Evolutionary conservation across 176 grass and related monocot species (phyloP).

Genomic region (Juncus inflexus): DNA sequence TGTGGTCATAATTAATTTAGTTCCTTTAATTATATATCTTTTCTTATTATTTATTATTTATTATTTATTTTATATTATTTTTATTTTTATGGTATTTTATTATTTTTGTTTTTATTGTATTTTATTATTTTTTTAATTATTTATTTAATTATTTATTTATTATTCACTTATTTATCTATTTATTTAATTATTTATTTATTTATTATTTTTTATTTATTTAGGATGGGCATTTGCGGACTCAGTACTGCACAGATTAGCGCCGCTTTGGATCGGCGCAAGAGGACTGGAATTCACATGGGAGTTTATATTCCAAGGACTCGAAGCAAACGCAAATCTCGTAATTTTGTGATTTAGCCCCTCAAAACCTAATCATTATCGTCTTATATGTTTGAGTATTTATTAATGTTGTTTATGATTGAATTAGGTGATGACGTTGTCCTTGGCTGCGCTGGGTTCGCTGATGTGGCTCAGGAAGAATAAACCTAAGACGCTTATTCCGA

Average conservation of each 20-base stretch:
- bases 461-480: constrained; percentile 99
- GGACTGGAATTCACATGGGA: constrained; percentile 98
- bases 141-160: neutral
- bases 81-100: too few relatives aligned
- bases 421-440: constrained; percentile 90
- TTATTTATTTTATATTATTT: too few relatives aligned
- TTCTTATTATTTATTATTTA: too few relatives aligned
- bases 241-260: constrained; percentile 72
- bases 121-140: too few relatives aligned
- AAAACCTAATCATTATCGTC: too few relatives aligned
- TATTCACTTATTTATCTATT: too few relatives aligned
- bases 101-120: too few relatives aligned
- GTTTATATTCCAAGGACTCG: constrained; percentile 92
- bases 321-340: constrained; percentile 98
- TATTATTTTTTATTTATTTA: constrained; percentile 29
- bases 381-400: neutral
- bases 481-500: constrained; percentile 77
- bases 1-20: too few relatives aligned
- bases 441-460: constrained; percentile 84
- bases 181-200: too few relatives aligned
- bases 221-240: constrained; percentile 99
- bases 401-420: constrained; percentile 25
- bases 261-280: constrained; percentile 97
- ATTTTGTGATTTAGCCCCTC: neutral
- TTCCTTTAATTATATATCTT: too few relatives aligned